Conservation (phyloP, 2,329 filamentous ascomycete genomes). For the Macrophomina pseudophaseolina region DNA sequence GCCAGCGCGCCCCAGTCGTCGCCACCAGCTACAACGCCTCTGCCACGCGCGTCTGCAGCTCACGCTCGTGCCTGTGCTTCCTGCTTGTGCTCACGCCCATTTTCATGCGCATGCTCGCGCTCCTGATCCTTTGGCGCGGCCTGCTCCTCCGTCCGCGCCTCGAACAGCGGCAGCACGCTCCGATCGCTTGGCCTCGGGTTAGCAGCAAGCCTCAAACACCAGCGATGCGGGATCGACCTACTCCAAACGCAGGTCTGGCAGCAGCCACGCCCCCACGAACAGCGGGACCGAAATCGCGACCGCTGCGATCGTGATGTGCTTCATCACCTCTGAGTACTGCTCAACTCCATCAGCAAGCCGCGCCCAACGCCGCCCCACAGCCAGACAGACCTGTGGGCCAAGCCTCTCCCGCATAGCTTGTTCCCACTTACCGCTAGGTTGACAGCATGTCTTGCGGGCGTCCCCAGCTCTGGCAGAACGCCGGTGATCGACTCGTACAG, state of each 20-base stretch:
- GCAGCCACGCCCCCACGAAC: conserved; percentile 1
- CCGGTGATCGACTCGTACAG: conserved; percentile 54
- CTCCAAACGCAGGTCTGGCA: conserved; percentile 10
- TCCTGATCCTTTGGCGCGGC: not conserved
- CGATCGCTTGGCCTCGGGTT: not conserved
- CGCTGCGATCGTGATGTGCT: conserved; percentile 10
- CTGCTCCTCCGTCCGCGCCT: not conserved
- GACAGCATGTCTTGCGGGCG: conserved; percentile 49
- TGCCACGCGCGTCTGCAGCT: not conserved
- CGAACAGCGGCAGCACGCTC: not conserved
- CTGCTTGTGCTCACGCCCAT: no score
- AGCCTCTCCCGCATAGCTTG: not conserved
- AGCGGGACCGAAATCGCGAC: conserved; percentile 12
- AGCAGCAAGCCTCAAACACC: not conserved
- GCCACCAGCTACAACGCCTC: not conserved
- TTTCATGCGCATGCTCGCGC: not conserved
- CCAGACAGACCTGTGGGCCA: not conserved
- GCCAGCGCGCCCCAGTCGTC: no score
- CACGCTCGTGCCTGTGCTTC: no score
- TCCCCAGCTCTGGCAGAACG: conserved; percentile 48
- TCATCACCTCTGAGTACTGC: conserved; percentile 20
- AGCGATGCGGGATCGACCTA: not conserved
- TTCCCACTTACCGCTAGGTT: conserved; percentile 31
- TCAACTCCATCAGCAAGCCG: not conserved
- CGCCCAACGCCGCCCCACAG: not conserved